Evolutionary conservation across 257 asterid species (phyloP).

Genomic region (Solanum arcanum): DNA sequence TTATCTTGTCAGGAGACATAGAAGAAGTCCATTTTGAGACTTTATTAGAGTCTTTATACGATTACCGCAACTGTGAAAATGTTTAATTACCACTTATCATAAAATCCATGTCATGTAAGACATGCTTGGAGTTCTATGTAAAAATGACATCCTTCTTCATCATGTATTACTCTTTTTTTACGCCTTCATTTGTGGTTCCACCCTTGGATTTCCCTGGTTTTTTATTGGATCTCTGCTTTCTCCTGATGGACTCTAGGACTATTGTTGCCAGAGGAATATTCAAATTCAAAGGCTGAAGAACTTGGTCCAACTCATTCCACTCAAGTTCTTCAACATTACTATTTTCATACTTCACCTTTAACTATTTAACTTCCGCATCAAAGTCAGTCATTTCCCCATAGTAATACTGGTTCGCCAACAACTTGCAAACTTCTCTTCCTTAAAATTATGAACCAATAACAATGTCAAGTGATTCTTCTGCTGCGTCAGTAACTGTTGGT

Average conservation of each 20-base stretch:
- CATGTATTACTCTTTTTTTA: neutral
- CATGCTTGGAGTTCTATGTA: neutral
- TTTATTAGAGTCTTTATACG: neutral
- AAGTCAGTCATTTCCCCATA: slow-evolving; percentile 31
- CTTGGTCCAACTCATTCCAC: slow-evolving; percentile 37
- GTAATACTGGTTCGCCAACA: slow-evolving; percentile 24
- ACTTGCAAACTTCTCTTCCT: slow-evolving; percentile 47
- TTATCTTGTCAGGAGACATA: neutral
- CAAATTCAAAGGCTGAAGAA: slow-evolving; percentile 46
- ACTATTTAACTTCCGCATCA: slow-evolving; percentile 45
- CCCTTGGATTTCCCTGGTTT: neutral
- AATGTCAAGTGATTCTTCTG: neutral
- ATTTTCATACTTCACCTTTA: slow-evolving; percentile 47
- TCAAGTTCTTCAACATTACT: slow-evolving; percentile 62
- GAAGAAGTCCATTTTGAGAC: neutral
- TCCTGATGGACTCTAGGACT: slow-evolving; percentile 25
- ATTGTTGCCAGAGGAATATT: slow-evolving; percentile 36
- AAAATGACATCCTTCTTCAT: neutral
- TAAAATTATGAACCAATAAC: slow-evolving; percentile 53
- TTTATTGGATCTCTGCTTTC: slow-evolving; percentile 17
- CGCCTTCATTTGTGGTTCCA: neutral
- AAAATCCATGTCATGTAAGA: neutral
- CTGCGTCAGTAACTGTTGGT: slow-evolving; percentile 3
- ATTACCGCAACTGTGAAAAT: neutral
- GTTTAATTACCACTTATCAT: too few species aligned